These are phyloP conservation scores for Logfia minima DNA, from an alignment of 129 eudicot genomes.

Conservation along the genomic window DNA sequence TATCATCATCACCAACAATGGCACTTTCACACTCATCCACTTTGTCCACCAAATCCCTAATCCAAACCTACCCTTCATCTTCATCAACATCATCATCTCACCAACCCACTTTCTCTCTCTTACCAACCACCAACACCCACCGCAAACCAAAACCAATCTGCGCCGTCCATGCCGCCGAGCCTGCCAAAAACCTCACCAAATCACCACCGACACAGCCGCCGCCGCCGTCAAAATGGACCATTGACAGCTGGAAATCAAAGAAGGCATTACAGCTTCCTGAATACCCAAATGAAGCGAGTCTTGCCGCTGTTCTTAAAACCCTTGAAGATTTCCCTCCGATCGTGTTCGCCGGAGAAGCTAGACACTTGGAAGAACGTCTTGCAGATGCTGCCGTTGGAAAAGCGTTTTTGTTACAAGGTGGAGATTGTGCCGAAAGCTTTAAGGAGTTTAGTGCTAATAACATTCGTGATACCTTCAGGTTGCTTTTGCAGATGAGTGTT, in stretches of 20 bases:
- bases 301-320: constrained; percentile 45
- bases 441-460: constrained; percentile 70
- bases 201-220: constrained; percentile 15
- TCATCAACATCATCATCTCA: constrained; percentile 14
- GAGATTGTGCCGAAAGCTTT: constrained; percentile 69
- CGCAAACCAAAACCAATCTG: constrained; percentile 36
- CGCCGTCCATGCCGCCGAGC: constrained; percentile 62
- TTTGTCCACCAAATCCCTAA: constrained; percentile 37
- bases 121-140: constrained; percentile 28
- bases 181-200: constrained; percentile 34
- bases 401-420: constrained; percentile 62
- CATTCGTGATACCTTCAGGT: constrained; percentile 58
- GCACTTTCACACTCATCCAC: constrained; percentile 47
- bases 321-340: constrained; percentile 61
- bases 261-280: constrained; percentile 62
- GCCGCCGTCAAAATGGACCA: constrained; percentile 37
- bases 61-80: constrained; percentile 17
- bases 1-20: constrained; percentile 25
- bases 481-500: constrained; percentile 65
- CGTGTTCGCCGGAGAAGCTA: constrained; percentile 68
- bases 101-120: constrained; percentile 27
- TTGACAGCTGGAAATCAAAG: constrained; percentile 61
- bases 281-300: constrained; percentile 51
- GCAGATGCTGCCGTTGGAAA: constrained; percentile 63
- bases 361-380: constrained; percentile 63